Percentiles rank a stretch among this genome's conserved stretches.
Evolutionary conservation across 345 rosid genomes (phyloP).

Genomic region (Brassica incana): DNA sequence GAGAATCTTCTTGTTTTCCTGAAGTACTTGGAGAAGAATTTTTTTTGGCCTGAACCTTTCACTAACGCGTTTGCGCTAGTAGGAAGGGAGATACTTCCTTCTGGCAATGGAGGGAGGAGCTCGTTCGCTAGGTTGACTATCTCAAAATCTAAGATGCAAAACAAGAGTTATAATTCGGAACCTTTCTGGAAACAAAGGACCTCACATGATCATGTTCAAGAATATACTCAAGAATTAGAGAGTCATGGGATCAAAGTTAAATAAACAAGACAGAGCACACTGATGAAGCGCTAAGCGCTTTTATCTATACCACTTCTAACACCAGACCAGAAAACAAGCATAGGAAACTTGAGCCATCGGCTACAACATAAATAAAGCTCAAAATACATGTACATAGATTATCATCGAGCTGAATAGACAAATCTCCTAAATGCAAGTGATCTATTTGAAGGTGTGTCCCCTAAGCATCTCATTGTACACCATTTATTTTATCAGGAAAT

Average conservation of each 20-base stretch:
- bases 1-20: conserved; percentile 63
- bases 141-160: conserved; percentile 71
- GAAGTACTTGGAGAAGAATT: conserved; percentile 68
- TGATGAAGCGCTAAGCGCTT: neutral
- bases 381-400: neutral
- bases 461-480: neutral
- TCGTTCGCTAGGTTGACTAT: conserved; percentile 98
- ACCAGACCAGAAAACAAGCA: conserved; percentile 1
- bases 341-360: neutral
- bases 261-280: neutral
- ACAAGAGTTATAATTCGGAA: neutral
- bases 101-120: conserved; percentile 96
- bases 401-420: neutral
- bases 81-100: conserved; percentile 91
- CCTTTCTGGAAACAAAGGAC: neutral
- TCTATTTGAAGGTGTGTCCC: neutral
- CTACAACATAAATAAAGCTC: conserved; percentile 9
- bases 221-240: conserved; percentile 6
- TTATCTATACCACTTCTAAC: conserved; percentile 12
- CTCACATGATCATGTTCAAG: neutral
- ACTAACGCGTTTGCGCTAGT: conserved; percentile 61
- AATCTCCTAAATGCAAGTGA: neutral
- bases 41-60: conserved; percentile 68
- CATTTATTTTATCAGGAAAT: neutral
- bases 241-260: conserved; percentile 4